Evolutionary conservation across 2,329 filamentous ascomycete genomes (phyloP).

Genomic region (Thielaviopsis cerberus): DNA sequence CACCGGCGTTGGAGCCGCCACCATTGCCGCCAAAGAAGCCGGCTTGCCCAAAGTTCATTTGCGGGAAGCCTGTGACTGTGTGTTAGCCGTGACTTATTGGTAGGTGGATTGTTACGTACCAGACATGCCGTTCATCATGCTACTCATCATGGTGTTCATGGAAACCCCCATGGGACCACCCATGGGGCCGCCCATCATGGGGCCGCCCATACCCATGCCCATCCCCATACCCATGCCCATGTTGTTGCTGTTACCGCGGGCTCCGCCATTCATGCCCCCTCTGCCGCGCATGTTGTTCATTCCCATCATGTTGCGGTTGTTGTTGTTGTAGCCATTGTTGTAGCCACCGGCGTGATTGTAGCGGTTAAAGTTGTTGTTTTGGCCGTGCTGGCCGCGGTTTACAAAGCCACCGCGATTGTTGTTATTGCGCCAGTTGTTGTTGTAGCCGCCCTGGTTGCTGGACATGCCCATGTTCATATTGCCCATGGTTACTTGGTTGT

Average conservation of each 20-base stretch:
- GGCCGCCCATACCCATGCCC: constrained; percentile 32
- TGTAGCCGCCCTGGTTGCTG: constrained; percentile 22
- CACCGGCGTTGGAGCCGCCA: constrained; percentile 35
- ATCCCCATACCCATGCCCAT: constrained; percentile 36
- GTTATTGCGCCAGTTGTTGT: constrained; percentile 31
- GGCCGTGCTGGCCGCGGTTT: constrained; percentile 13
- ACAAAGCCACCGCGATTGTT: constrained; percentile 30
- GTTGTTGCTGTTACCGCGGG: constrained; percentile 23
- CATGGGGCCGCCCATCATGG: constrained; percentile 33
- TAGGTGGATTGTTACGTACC: constrained; percentile 24
- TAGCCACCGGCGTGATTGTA: constrained; percentile 12
- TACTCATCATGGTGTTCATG: constrained; percentile 28
- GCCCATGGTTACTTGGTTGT: constrained; percentile 27
- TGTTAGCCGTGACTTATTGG: constrained; percentile 18
- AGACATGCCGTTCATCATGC: constrained; percentile 27
- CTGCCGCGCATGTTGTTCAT: constrained; percentile 25
- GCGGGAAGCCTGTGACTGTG: constrained; percentile 26
- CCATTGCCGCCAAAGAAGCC: constrained; percentile 43
- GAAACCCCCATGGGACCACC: constrained; percentile 21
- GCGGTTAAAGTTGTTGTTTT: constrained; percentile 5
- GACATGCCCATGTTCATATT: constrained; percentile 20
- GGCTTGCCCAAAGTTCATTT: constrained; percentile 52
- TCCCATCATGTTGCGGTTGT: constrained; percentile 25
- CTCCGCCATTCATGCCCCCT: constrained; percentile 30
- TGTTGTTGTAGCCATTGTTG: constrained; percentile 15